phyloP scores from a whole-genome alignment of 2,329 filamentous ascomycete species.

The Mycogone perniciosa region DNA sequence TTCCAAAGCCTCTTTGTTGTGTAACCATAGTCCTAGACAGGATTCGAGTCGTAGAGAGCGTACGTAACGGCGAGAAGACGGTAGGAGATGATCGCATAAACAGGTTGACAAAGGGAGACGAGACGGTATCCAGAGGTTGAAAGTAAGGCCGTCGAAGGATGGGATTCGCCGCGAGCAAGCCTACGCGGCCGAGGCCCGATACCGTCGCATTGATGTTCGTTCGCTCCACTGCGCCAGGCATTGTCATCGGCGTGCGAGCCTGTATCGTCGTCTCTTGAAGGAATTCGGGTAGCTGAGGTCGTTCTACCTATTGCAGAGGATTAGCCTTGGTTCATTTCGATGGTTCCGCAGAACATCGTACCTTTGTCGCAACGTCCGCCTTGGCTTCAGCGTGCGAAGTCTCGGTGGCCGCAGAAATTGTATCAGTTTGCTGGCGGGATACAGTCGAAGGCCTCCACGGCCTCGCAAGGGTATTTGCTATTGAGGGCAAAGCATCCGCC shows the following conservation, averaged over 20 bases:
- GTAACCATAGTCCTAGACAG: slow-evolving; percentile 1
- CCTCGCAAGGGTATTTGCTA: slow-evolving; percentile 33
- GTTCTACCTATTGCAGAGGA: slow-evolving; percentile 12
- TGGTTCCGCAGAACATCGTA: background rate
- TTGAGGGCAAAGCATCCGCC: slow-evolving; percentile 41
- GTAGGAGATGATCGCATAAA: slow-evolving; percentile 21
- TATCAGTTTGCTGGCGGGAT: slow-evolving; percentile 12
- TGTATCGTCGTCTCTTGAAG: slow-evolving; percentile 19
- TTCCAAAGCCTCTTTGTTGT: slow-evolving; percentile 31
- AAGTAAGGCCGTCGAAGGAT: slow-evolving; percentile 22
- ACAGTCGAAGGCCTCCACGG: slow-evolving; percentile 25
- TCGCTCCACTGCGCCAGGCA: background rate
- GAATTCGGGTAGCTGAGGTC: slow-evolving; percentile 22
- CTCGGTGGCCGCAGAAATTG: slow-evolving; percentile 3
- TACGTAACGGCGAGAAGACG: slow-evolving; percentile 16
- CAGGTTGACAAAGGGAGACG: slow-evolving; percentile 19
- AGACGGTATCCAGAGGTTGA: slow-evolving; percentile 15
- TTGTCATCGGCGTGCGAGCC: background rate
- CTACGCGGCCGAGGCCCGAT: slow-evolving; percentile 22
- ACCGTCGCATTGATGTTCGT: slow-evolving; percentile 14
- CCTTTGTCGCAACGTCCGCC: slow-evolving; percentile 6
- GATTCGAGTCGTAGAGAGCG: slow-evolving; percentile 15
- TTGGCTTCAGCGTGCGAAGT: slow-evolving; percentile 10
- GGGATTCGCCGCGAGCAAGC: slow-evolving; percentile 24
- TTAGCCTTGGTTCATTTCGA: slow-evolving; percentile 9